phyloP scores from a whole-genome alignment of 2,329 filamentous ascomycete species.

The Aaosphaeria pasadenensis region DNA sequence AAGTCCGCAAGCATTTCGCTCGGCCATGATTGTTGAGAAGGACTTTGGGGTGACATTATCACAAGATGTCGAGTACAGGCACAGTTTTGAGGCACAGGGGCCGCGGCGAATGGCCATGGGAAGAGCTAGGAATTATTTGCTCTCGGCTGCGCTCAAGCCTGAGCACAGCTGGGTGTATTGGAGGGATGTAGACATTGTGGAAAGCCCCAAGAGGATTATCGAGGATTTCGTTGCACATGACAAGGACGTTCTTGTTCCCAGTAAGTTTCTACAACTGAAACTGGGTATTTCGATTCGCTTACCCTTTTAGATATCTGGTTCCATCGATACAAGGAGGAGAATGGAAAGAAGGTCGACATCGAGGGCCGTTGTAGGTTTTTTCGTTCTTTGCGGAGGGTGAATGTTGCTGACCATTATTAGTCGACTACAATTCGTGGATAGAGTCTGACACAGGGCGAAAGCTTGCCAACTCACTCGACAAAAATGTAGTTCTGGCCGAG shows the following conservation, averaged over 20 bases:
- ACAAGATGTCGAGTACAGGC: constrained; percentile 78
- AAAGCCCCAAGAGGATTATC: constrained; percentile 81
- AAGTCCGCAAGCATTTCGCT: constrained; percentile 77
- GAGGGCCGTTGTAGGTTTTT: constrained; percentile 77
- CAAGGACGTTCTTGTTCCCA: constrained; percentile 88
- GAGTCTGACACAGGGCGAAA: constrained; percentile 83
- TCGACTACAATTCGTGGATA: constrained; percentile 99
- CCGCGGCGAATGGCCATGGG: constrained; percentile 89
- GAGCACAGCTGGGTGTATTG: constrained; percentile 99
- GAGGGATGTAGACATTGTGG: constrained; percentile 94
- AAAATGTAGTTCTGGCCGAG: constrained; percentile 83
- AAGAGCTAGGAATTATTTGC: constrained; percentile 85
- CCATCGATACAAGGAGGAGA: constrained; percentile 76
- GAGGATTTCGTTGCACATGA: constrained; percentile 96
- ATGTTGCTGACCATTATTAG: constrained; percentile 44
- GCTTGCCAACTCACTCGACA: constrained; percentile 69
- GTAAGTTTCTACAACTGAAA: constrained; percentile 55
- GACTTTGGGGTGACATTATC: constrained; percentile 76
- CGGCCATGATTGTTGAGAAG: constrained; percentile 82
- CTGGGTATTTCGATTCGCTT: not conserved
- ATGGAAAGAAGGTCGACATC: constrained; percentile 64
- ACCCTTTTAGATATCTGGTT: constrained; percentile 82
- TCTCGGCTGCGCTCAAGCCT: constrained; percentile 78
- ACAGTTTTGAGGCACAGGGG: constrained; percentile 82
- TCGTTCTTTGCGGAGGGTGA: not conserved